Conservation (phyloP, 768 basidiomycete species). For the Tricholoma flavovirens region DNA sequence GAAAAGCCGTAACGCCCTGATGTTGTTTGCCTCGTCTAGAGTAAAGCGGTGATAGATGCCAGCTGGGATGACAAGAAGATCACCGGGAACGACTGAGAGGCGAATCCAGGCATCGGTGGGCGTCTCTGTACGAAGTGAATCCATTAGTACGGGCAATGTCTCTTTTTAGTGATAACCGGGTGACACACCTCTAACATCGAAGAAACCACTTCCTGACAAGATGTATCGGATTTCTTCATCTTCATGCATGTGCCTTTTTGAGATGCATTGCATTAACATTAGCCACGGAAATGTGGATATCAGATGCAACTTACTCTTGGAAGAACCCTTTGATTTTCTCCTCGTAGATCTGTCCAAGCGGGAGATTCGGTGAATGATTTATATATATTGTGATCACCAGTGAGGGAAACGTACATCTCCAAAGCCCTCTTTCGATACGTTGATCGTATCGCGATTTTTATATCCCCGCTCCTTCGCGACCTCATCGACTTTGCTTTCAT, state of each 20-base stretch:
- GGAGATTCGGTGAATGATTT: background rate
- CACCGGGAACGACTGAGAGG: conserved; percentile 67
- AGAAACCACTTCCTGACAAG: conserved; percentile 82
- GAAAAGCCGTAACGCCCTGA: conserved; percentile 81
- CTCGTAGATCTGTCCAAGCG: conserved; percentile 50
- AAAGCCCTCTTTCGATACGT: conserved; percentile 70
- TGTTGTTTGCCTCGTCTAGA: conserved; percentile 66
- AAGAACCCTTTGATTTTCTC: conserved; percentile 79
- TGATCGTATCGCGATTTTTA: conserved; percentile 79
- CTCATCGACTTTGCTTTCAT: conserved; percentile 50
- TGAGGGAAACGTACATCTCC: conserved; percentile 52
- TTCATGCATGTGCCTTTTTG: conserved; percentile 84
- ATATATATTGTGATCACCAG: background rate
- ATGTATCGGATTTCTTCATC: conserved; percentile 95
- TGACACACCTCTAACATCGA: conserved; percentile 77
- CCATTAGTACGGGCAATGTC: background rate
- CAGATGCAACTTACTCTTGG: conserved; percentile 54
- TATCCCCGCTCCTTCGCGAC: conserved; percentile 68
- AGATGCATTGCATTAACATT: background rate
- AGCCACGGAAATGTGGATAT: background rate
- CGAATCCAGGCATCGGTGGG: conserved; percentile 77
- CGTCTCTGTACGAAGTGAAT: conserved; percentile 38
- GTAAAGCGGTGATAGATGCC: conserved; percentile 97
- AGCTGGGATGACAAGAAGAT: conserved; percentile 81
- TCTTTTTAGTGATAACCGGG: background rate